phyloP scores from a whole-genome alignment of 768 basidiomycete species.

The Asterophora parasitica region DNA sequence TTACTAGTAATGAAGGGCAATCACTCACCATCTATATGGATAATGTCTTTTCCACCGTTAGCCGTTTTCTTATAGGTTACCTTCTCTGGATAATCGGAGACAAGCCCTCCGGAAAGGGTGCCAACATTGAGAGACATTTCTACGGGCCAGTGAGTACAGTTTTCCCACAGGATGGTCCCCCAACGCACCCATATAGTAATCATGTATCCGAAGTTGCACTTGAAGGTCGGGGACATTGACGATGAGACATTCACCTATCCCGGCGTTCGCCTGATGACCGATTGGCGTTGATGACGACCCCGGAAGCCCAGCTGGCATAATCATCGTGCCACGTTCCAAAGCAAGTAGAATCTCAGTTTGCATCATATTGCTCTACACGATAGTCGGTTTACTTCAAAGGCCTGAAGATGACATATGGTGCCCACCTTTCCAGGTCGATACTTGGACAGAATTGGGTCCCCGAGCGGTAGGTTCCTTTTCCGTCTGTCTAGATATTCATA shows the following conservation, averaged over 20 bases:
- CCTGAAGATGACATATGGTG: background rate
- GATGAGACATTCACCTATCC: slow-evolving; percentile 50
- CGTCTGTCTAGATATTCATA: slow-evolving; percentile 79
- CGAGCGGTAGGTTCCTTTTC: slow-evolving; percentile 50
- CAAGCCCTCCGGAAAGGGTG: slow-evolving; percentile 50
- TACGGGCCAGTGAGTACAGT: slow-evolving; percentile 23
- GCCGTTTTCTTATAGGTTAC: slow-evolving; percentile 23
- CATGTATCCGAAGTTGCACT: slow-evolving; percentile 73
- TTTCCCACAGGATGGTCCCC: background rate
- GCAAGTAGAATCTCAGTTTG: slow-evolving; percentile 64
- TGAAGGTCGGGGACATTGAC: slow-evolving; percentile 65
- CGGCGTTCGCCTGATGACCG: slow-evolving; percentile 24
- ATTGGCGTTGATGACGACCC: slow-evolving; percentile 44
- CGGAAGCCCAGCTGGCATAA: slow-evolving; percentile 64
- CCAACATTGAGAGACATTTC: slow-evolving; percentile 78
- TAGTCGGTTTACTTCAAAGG: background rate
- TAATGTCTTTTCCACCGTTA: slow-evolving; percentile 26
- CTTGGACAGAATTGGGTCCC: slow-evolving; percentile 78
- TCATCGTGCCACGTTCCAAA: slow-evolving; percentile 46
- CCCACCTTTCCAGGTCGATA: slow-evolving; percentile 76
- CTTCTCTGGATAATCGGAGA: slow-evolving; percentile 42
- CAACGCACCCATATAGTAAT: slow-evolving; percentile 73
- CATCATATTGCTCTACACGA: slow-evolving; percentile 70
- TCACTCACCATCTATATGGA: slow-evolving; percentile 46
- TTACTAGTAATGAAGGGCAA: background rate